phyloP scores from a whole-genome alignment of 371 early-diverging fungal genomes.

The Rhizopus stolonifer region DNA sequence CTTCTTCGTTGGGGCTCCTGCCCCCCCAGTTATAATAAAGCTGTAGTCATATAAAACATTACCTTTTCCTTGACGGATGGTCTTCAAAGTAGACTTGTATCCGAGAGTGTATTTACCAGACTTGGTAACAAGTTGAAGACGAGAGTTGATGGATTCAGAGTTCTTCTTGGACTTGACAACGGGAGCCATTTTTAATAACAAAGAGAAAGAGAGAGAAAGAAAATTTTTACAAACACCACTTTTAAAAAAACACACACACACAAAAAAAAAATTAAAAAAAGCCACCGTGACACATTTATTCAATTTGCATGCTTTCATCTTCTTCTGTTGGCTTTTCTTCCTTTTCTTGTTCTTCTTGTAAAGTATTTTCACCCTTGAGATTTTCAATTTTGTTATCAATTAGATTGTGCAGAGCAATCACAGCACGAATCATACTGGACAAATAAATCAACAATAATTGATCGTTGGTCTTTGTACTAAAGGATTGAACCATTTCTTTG shows the following conservation, averaged over 20 bases:
- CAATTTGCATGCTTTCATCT: background rate
- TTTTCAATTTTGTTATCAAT: constrained; percentile 91
- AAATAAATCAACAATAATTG: constrained; percentile 91
- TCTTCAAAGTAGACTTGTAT: constrained; percentile 97
- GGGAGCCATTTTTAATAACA: constrained; percentile 44
- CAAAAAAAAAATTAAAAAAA: background rate
- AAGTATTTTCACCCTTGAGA: constrained; percentile 47
- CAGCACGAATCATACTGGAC: constrained; percentile 84
- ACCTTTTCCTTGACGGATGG: constrained; percentile 94
- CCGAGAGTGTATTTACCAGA: constrained; percentile 97
- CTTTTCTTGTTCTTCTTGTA: constrained; percentile 23
- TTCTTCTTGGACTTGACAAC: constrained; percentile 71
- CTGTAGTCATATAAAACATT: constrained; percentile 29
- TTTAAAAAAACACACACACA: background rate
- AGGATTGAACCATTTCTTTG: constrained; percentile 71
- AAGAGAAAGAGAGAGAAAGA: background rate
- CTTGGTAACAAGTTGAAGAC: constrained; percentile 98
- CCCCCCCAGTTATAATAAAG: constrained; percentile 13
- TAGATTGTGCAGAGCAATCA: constrained; percentile 94
- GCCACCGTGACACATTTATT: background rate
- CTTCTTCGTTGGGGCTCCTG: constrained; percentile 19
- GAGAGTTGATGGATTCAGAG: constrained; percentile 94
- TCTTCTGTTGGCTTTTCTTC: constrained; percentile 21
- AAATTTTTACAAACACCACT: background rate
- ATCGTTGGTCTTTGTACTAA: constrained; percentile 95